phyloP scores from a whole-genome alignment of 169 alveolate species.

The Plasmodium cynomolgi region DNA sequence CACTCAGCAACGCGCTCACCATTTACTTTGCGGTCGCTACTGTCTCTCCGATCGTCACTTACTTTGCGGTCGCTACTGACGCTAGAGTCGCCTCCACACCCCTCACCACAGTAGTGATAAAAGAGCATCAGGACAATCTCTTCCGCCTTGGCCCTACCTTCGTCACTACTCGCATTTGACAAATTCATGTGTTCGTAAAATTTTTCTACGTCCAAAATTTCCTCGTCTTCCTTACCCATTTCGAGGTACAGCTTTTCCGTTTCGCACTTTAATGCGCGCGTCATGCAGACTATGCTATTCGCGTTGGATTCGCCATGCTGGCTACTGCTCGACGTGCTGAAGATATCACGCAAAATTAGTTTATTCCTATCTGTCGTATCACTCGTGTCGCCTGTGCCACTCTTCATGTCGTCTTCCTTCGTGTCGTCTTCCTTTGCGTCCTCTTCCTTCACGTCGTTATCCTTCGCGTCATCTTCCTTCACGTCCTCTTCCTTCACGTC shows the following conservation, averaged over 20 bases:
- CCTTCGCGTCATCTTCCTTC: background rate
- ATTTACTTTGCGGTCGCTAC: background rate
- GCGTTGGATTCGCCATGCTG: background rate
- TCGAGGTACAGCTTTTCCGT: constrained; percentile 23
- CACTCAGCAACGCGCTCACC: background rate
- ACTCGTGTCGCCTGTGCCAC: background rate
- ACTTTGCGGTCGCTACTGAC: background rate
- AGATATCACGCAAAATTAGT: background rate
- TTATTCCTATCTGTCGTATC: background rate
- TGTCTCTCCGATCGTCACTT: background rate
- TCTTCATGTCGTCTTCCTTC: background rate
- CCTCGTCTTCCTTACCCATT: constrained; percentile 1
- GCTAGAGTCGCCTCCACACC: background rate
- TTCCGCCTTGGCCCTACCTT: background rate
- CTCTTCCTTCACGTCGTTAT: background rate
- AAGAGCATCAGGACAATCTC: constrained; percentile 35
- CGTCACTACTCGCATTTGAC: background rate
- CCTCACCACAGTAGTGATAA: constrained; percentile 29
- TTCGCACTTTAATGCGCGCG: background rate
- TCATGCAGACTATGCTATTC: background rate
- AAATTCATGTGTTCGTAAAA: constrained; percentile 29
- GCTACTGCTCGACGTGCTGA: background rate
- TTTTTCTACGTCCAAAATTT: constrained; percentile 4
- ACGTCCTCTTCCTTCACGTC: background rate
- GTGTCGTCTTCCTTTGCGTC: no score